phyloP scores from a whole-genome alignment of 2,329 filamentous ascomycete genomes.

The Fonsecaea erecta region DNA sequence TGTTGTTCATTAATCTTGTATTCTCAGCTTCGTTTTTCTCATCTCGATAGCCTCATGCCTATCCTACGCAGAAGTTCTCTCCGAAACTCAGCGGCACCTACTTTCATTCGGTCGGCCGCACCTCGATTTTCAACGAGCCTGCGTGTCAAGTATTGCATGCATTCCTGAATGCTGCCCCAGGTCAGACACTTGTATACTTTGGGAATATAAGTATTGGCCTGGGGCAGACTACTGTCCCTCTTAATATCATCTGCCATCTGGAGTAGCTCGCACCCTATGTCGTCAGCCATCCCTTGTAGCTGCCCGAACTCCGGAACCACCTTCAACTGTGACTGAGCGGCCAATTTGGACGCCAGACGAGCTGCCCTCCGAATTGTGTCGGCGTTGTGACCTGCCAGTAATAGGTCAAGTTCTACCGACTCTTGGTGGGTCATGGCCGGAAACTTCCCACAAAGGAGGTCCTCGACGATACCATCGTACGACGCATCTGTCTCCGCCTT shows the following conservation, averaged over 20 bases:
- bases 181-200: slow-evolving; percentile 64
- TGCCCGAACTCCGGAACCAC: slow-evolving; percentile 70
- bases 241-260: slow-evolving; percentile 40
- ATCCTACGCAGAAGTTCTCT: slow-evolving; percentile 53
- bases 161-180: slow-evolving; percentile 65
- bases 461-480: slow-evolving; percentile 62
- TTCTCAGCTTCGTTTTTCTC: neutral
- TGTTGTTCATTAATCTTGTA: neutral
- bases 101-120: slow-evolving; percentile 66
- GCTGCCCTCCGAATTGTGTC: slow-evolving; percentile 59
- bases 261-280: slow-evolving; percentile 69
- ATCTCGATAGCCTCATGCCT: neutral
- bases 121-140: slow-evolving; percentile 76
- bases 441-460: slow-evolving; percentile 55
- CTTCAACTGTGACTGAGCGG: slow-evolving; percentile 49
- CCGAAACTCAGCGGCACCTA: slow-evolving; percentile 67
- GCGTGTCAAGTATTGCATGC: slow-evolving; percentile 65
- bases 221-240: slow-evolving; percentile 36
- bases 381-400: slow-evolving; percentile 65
- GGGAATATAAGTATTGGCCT: slow-evolving; percentile 41
- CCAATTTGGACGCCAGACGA: slow-evolving; percentile 51
- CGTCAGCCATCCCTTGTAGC: slow-evolving; percentile 94
- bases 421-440: slow-evolving; percentile 43
- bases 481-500: slow-evolving; percentile 55
- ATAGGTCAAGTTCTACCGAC: slow-evolving; percentile 54